Base-by-base conservation (phyloP, 805 yeast species). In the Scheffersomyces ergatensis region DNA sequence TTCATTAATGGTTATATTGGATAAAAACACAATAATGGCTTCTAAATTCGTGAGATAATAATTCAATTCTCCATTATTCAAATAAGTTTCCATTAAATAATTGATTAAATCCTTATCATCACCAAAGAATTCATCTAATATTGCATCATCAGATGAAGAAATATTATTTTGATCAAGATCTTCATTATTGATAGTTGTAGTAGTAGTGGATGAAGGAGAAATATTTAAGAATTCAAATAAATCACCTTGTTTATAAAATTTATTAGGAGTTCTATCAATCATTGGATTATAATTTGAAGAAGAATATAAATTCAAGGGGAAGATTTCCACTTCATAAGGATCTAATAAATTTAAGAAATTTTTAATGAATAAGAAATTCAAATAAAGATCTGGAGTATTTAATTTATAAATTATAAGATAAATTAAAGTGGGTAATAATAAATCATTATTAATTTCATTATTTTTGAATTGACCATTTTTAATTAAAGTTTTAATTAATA, bases 21-120 rank as follows among this genome's bases (percentile, higher is more conserved):
- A 61, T 27, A 69, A 51, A 48, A 62, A 70, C 34, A 53, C 60
- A 12, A 67, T 51, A 14, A 65, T 60, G 3, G 75, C 75, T 39
- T 70, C 75, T 38, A 68, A 63, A 46, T 70, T 70, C 3, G 74
- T 69, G 23, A 69, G 50, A 45, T 67, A 69, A 42, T 58, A 70
- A 36, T 57, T 56, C 27, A 62, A 44, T 43, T 69, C 75, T 1
- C 74, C 73, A 21, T 55, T 58, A 47, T 69, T 68, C 32, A 68
- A 54, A 41, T 53, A 63, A 13, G 43, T 51, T 13, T 45, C 37
- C 38, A 52, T 53, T 9, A 68, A 52, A 42, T 51, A 55, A 7
- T 56, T 45, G n/a, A 63, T 51, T 24, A 68, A 44, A 16, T 55
- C 62, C 20, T 50, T 50, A 43, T 70, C 73, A 37, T 53, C 57